Base-by-base conservation (phyloP, 2,329 filamentous ascomycete genomes). In the Ciborinia camelliae region DNA sequence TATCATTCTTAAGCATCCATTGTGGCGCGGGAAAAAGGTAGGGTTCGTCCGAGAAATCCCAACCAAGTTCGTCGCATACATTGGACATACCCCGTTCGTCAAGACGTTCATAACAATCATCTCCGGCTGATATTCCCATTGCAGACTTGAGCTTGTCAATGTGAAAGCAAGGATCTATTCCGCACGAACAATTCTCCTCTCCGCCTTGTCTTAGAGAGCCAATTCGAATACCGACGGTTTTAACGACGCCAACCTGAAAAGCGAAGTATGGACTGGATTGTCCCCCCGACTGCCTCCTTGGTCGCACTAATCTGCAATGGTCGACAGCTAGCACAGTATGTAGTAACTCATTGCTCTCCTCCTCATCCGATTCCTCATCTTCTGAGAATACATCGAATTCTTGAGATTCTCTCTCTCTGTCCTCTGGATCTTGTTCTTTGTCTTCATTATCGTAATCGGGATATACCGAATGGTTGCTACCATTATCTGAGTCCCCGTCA, bases 231-330 rank as follows among this genome's bases (percentile, higher is more conserved):
- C 70, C 66, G 51, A 68, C 67, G 50, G 63, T 66, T 52, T 71
- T 45, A 3, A 73, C 71, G 51, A 68, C 70, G 18, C 69, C 71
- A 18, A 74, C 69, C 53, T 73, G 72, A 48, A 74, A 75, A 48
- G 72, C 71, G 64, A 71, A 75, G 30, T 54, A 64, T 45, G 48
- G 37, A 47, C 28, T 59, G 12, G n/a, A 18, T 59, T 59, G 41
- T 14, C 30, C 55, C 0, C 43, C 18, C 30, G 55, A 59, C 8
- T 59, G 55, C 9, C 41, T 35, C 55, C 26, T 41, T 39, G 48
- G 50, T 63, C 50, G 45, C 23, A 64, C 53, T 28, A 43, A 35
- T 35, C 62, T 58, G 48, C 65, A 64, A 59, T 67, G 59, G 32
- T 63, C 71, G 66, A 52, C 71, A 68, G 61, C 72, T 71, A 66